These are phyloP conservation scores for Monosporascus ibericus DNA, from an alignment of 2,329 filamentous ascomycete species.

Conservation along the genomic window DNA sequence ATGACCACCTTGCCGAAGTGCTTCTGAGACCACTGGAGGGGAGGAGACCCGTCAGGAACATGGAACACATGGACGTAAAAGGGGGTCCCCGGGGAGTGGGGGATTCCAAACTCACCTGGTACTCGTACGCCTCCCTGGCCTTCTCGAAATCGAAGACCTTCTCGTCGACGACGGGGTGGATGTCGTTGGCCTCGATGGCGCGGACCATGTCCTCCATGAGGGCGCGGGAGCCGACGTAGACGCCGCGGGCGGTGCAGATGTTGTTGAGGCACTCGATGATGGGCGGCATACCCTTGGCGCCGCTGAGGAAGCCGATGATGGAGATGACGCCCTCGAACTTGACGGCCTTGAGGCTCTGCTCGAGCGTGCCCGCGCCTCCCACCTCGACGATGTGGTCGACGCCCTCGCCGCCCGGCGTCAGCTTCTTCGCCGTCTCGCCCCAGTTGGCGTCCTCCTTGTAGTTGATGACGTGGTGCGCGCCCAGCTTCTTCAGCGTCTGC, in stretches of 20 bases:
- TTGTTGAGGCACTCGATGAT: slow-evolving; percentile 44
- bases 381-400: slow-evolving; percentile 45
- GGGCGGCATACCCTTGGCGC: slow-evolving; percentile 37
- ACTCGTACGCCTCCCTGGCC: slow-evolving; percentile 41
- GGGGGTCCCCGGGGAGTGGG: no score
- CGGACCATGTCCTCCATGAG: slow-evolving; percentile 38
- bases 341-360: slow-evolving; percentile 39
- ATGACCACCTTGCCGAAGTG: slow-evolving; percentile 52
- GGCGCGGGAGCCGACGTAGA: slow-evolving; percentile 33
- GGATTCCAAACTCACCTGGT: slow-evolving; percentile 34
- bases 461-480: slow-evolving; percentile 45
- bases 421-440: slow-evolving; percentile 36
- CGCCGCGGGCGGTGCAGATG: slow-evolving; percentile 33
- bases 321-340: slow-evolving; percentile 40
- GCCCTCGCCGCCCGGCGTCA: slow-evolving; percentile 36
- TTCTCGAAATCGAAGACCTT: slow-evolving; percentile 32
- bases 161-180: slow-evolving; percentile 35
- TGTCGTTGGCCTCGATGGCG: slow-evolving; percentile 35
- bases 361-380: slow-evolving; percentile 36
- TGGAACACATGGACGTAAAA: background rate
- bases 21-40: slow-evolving; percentile 37
- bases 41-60: background rate
- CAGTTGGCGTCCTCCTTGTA: slow-evolving; percentile 40
- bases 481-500: slow-evolving; percentile 36
- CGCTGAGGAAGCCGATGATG: slow-evolving; percentile 37